Conservation (phyloP, 306 rosid genomes). For the Prosopis cineraria region DNA sequence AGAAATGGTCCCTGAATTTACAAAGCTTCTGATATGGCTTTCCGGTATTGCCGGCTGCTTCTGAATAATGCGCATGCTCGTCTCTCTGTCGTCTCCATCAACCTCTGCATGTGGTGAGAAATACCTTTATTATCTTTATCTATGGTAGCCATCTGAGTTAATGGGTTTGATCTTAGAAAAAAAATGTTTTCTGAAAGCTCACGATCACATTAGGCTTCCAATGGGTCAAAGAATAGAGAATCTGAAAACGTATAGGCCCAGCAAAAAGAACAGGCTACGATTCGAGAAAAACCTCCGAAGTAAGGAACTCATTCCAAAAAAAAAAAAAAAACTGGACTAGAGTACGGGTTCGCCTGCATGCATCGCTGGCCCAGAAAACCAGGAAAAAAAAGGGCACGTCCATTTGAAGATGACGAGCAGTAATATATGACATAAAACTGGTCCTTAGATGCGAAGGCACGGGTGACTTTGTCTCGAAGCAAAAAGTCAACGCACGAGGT, state of each 20-base stretch:
- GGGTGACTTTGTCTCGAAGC: too few species aligned
- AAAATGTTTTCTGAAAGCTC: neutral
- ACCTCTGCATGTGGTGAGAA: constrained; percentile 16
- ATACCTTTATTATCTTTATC: constrained; percentile 26
- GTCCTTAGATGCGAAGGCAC: neutral
- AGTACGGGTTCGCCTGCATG: too few species aligned
- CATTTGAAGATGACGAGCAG: too few species aligned
- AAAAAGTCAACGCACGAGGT: too few species aligned
- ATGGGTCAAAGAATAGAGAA: neutral
- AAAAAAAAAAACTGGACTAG: too few species aligned
- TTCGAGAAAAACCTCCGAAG: neutral
- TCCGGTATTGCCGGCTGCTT: constrained; percentile 7
- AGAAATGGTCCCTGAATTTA: constrained; percentile 52
- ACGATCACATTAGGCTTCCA: neutral
- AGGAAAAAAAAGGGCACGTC: neutral
- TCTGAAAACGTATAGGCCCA: neutral
- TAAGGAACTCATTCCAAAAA: too few species aligned
- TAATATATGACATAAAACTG: too few species aligned
- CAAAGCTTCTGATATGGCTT: neutral
- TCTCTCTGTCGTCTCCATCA: constrained; percentile 46
- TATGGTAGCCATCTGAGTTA: neutral
- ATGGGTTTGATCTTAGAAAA: neutral
- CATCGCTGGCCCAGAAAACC: neutral
- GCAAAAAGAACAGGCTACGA: neutral
- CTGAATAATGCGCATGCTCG: neutral